Base-by-base conservation (phyloP, 768 basidiomycete species). In the Lactarius hatsudake region DNA sequence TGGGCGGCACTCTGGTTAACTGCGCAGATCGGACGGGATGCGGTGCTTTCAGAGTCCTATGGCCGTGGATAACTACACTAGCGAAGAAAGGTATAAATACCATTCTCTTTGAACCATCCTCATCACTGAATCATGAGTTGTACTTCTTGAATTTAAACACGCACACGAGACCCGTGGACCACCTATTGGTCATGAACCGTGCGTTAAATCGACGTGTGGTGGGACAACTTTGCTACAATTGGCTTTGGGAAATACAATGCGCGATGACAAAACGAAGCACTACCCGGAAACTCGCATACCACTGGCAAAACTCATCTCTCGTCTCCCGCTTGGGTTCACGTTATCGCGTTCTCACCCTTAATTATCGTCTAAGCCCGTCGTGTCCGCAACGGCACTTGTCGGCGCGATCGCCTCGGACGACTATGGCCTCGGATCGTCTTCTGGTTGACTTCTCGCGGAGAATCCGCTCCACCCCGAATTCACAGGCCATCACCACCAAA, bases 11-110 rank as follows among this genome's bases (percentile, higher is more conserved):
- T 79, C 80, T 80, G 82, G 77, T 85, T 84, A 82, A 85, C 83
- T 85, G 77, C 81, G 78, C 84, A 84, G 83, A 85, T 85, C 81
- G 73, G 82, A 83, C 81, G 80, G 82, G 83, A 81, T 82, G 81
- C 79, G 28, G 76, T 82, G 78, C 77, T 82, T 81, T 82, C 80
- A 79, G 75, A 80, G 66, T 73, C 69, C 61, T 73, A 71, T 72
- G 67, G 66, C 71, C 72, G 66, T 74, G 69, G 74, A 74, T 75
- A 69, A 62, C 48, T 60, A 6, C 4, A 8, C 0, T 5, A n/a
- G 34, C n/a, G 8, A 58, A 34, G 34, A 58, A 38, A 8, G 9
- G 34, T 15, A 23, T 38, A 34, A 20, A 58, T 38, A 9, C 28
- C 28, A 56, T 51, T 51, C 10, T 15, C 5, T 51, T 23, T 23